These are phyloP conservation scores for Euphrasia arctica DNA, from an alignment of 305 asterid species.

Conservation along the genomic window DNA sequence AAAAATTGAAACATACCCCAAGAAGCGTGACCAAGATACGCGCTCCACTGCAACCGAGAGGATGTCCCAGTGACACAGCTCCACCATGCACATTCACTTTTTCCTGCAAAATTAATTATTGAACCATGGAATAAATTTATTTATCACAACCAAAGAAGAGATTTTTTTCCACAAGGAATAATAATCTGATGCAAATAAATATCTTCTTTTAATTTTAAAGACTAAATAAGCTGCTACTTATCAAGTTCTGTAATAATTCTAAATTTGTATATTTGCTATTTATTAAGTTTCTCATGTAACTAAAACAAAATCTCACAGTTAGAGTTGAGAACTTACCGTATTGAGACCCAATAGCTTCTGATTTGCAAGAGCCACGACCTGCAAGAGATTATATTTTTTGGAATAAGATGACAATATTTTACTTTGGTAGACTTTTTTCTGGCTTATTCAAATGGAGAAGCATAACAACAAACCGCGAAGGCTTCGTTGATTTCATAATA, in stretches of 20 bases:
- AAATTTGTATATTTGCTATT: neutral
- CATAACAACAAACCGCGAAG: conserved; percentile 57
- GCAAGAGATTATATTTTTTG: conserved; percentile 27
- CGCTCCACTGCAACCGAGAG: conserved; percentile 99
- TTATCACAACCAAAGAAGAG: neutral
- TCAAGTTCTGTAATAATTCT: neutral
- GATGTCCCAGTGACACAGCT: conserved; percentile 96
- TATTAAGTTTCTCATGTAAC: neutral
- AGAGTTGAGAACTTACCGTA: conserved; percentile 51
- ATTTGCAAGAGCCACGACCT: conserved; percentile 98
- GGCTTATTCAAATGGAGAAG: conserved; percentile 17
- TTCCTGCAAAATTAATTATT: conserved; percentile 47
- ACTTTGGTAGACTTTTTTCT: neutral
- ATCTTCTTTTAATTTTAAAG: neutral
- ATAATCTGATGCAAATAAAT: conserved; percentile 1
- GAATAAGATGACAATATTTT: conserved; percentile 18
- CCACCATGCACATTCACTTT: conserved; percentile 92
- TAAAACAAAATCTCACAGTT: neutral
- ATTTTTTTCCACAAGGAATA: neutral
- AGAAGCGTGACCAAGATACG: conserved; percentile 91
- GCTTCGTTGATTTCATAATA: conserved; percentile 97
- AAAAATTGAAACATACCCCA: conserved; percentile 60
- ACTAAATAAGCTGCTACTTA: neutral
- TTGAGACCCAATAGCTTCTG: conserved; percentile 76
- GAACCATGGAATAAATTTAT: neutral